These are phyloP conservation scores for Paradendryphiella salina DNA, from an alignment of 2,329 filamentous ascomycete species.

Conservation along the genomic window DNA sequence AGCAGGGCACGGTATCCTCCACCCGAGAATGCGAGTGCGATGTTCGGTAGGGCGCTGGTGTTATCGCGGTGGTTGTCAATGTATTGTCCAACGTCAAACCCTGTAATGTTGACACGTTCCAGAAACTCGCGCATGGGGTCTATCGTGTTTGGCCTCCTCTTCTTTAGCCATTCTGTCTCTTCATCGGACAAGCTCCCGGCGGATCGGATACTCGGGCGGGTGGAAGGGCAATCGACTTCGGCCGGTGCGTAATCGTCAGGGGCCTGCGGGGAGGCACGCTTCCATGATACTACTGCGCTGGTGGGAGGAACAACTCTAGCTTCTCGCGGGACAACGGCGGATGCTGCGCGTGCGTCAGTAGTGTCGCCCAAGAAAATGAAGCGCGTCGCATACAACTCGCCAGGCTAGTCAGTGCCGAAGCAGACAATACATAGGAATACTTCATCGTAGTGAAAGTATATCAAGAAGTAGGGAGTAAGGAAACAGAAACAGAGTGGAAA, in stretches of 20 bases:
- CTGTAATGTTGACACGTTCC: constrained; percentile 69
- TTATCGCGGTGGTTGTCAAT: constrained; percentile 64
- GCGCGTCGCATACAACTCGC: constrained; percentile 33
- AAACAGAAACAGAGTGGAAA: neutral
- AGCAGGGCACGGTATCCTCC: constrained; percentile 86
- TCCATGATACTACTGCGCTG: constrained; percentile 27
- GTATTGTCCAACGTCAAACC: constrained; percentile 75
- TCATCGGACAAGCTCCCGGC: constrained; percentile 66
- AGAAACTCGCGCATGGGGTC: constrained; percentile 76
- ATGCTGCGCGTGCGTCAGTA: constrained; percentile 34
- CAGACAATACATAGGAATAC: constrained; percentile 30
- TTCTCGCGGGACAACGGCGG: constrained; percentile 29
- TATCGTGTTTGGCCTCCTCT: constrained; percentile 72
- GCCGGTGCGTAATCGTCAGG: constrained; percentile 73
- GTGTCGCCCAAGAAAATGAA: neutral
- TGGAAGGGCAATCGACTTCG: constrained; percentile 67
- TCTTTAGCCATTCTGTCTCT: constrained; percentile 74
- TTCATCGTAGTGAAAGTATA: constrained; percentile 29
- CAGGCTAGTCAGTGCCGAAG: constrained; percentile 35
- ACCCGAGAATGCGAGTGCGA: constrained; percentile 78
- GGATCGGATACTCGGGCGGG: constrained; percentile 68
- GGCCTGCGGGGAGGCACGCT: constrained; percentile 57
- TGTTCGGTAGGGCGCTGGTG: constrained; percentile 63
- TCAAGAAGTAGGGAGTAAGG: constrained; percentile 1
- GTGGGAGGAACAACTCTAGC: constrained; percentile 24